Conservation (phyloP, 108 stramenopile genomes). For the Pseudonitzschia multiseries region DNA sequence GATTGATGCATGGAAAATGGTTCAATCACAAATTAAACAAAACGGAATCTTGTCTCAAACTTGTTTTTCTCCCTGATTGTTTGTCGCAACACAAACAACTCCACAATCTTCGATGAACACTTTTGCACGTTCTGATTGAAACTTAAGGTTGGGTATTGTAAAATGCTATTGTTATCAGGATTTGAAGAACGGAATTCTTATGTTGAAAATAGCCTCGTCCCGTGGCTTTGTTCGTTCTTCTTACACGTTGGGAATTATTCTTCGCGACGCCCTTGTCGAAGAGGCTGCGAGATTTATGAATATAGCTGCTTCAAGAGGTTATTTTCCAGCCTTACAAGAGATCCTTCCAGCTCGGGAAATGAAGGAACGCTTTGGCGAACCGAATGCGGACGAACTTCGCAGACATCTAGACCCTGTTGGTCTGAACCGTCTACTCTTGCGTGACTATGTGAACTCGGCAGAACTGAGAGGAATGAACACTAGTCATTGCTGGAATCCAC, state of each 20-base stretch:
- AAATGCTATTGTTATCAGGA: constrained; percentile 80
- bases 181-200: constrained; percentile 55
- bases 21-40: too few species aligned
- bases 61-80: background rate
- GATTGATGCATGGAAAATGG: background rate
- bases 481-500: constrained; percentile 89
- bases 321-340: constrained; percentile 79
- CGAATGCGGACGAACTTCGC: constrained; percentile 58
- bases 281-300: constrained; percentile 61
- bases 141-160: constrained; percentile 79
- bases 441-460: constrained; percentile 64
- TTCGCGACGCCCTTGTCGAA: constrained; percentile 62
- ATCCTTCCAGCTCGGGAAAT: constrained; percentile 61
- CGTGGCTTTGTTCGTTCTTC: constrained; percentile 64
- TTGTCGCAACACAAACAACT: too few species aligned
- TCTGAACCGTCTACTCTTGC: constrained; percentile 60
- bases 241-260: constrained; percentile 73
- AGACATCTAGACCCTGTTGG: constrained; percentile 70
- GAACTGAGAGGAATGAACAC: constrained; percentile 61
- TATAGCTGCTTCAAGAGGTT: constrained; percentile 51
- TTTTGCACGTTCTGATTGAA: background rate
- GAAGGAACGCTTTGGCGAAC: constrained; percentile 72
- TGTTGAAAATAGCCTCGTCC: constrained; percentile 59
- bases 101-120: too few species aligned
- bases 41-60: background rate